phyloP scores from a whole-genome alignment of 2,329 filamentous ascomycete species.

The Penicillium sp. region DNA sequence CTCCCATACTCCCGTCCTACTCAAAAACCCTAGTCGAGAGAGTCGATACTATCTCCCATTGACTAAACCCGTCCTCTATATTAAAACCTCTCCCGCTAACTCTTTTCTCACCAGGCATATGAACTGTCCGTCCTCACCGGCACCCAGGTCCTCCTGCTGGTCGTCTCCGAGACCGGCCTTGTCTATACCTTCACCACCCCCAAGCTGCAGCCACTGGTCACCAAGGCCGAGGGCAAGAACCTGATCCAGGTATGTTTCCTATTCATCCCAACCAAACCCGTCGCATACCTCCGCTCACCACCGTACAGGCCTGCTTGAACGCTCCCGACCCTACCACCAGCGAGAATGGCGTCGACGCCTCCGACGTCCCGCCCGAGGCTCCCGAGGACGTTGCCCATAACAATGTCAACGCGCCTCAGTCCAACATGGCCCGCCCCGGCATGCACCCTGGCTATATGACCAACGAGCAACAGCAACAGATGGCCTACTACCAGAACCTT shows the following conservation, averaged over 20 bases:
- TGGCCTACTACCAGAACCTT: conserved; percentile 83
- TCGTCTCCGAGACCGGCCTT: conserved; percentile 94
- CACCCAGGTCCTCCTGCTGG: conserved; percentile 93
- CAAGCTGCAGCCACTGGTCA: conserved; percentile 96
- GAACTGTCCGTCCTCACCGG: conserved; percentile 96
- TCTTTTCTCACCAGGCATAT: conserved; percentile 71
- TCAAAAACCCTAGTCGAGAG: too few relatives aligned
- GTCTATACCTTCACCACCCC: conserved; percentile 99
- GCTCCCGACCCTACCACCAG: conserved; percentile 87
- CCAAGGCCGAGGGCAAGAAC: conserved; percentile 98
- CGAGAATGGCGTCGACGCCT: conserved; percentile 79
- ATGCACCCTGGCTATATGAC: conserved; percentile 73
- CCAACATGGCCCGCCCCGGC: conserved; percentile 68
- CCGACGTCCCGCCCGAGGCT: conserved; percentile 75
- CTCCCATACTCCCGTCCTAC: background rate
- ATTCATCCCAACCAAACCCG: background rate
- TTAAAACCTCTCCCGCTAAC: too few relatives aligned
- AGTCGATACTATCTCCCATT: too few relatives aligned
- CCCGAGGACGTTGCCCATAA: conserved; percentile 83
- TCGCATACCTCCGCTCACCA: conserved; percentile 27
- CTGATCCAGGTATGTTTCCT: conserved; percentile 81
- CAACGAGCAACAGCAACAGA: conserved; percentile 70
- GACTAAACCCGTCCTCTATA: too few relatives aligned
- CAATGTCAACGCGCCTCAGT: conserved; percentile 72
- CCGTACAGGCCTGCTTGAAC: conserved; percentile 87